Evolutionary conservation across 345 rosid species (phyloP).

Genomic region (Erucastrum elatum): DNA sequence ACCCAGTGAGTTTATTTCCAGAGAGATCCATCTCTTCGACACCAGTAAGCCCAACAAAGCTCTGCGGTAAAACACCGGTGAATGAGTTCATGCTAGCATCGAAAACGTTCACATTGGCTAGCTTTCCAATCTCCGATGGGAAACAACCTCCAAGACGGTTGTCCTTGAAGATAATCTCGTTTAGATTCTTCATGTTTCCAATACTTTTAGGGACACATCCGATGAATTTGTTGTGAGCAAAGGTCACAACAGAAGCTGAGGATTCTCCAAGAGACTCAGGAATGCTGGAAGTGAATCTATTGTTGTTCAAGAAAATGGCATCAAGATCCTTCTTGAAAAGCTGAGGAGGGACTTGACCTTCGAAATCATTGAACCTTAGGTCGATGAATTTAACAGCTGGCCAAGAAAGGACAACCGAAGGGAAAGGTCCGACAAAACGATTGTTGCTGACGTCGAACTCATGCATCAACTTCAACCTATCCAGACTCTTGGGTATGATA

Average conservation of each 20-base stretch:
- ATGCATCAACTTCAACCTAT: neutral
- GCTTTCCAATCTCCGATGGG: neutral
- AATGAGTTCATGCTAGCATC: neutral
- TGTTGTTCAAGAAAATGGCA: neutral
- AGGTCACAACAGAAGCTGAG: neutral
- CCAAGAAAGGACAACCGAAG: neutral
- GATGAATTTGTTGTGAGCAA: neutral
- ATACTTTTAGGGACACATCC: constrained; percentile 1
- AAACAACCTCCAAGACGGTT: neutral
- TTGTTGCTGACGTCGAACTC: neutral
- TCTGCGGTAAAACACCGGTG: neutral
- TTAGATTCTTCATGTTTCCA: neutral
- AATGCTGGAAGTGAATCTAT: neutral
- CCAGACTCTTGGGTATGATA: neutral
- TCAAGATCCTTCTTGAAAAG: neutral
- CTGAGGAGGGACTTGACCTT: neutral
- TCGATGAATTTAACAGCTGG: neutral
- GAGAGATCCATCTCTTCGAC: neutral
- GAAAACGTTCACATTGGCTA: neutral
- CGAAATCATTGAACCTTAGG: neutral
- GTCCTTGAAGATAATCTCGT: neutral
- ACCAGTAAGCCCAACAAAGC: neutral
- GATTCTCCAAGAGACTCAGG: neutral
- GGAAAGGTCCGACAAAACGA: neutral
- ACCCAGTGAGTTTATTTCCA: neutral